Evolutionary conservation across 179 eudicot species (phyloP).

Genomic region (Silene vulgaris): DNA sequence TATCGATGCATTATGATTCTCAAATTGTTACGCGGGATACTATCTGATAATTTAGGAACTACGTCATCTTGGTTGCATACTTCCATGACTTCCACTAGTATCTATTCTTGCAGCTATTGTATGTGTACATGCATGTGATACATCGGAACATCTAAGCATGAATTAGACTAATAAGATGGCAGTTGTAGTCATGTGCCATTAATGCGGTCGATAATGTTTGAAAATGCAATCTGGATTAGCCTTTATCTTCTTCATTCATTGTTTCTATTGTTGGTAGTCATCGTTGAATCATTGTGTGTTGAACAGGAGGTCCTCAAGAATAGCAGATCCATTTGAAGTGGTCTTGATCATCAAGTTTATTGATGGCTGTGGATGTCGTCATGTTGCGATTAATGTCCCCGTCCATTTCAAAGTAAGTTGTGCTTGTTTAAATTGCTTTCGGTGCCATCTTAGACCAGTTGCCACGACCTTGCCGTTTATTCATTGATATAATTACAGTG

Average conservation of each 20-base stretch:
- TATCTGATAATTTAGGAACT: neutral
- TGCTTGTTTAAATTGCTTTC: neutral
- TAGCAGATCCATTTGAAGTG: slow-evolving; percentile 45
- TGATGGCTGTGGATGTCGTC: slow-evolving; percentile 52
- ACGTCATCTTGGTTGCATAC: neutral
- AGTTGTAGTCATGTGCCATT: neutral
- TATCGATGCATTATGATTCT: too few species aligned
- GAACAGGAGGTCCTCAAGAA: slow-evolving; percentile 45
- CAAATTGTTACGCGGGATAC: too few species aligned
- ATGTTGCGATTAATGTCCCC: slow-evolving; percentile 37
- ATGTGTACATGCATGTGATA: neutral
- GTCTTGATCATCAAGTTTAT: slow-evolving; percentile 45
- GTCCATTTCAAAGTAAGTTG: slow-evolving; percentile 51
- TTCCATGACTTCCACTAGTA: neutral
- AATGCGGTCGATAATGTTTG: neutral
- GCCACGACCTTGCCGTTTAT: neutral
- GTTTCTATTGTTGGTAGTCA: slow-evolving; percentile 1
- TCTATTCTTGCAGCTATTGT: neutral
- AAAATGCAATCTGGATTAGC: neutral
- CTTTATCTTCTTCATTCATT: neutral
- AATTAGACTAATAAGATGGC: neutral
- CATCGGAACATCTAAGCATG: neutral
- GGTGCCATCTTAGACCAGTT: neutral
- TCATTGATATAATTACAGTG: neutral
- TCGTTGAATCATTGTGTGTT: neutral